Percentiles rank a stretch among this genome's conserved stretches.
Conservation (phyloP, 352 stramenopile genomes). For the Globisporangium emineosum region DNA sequence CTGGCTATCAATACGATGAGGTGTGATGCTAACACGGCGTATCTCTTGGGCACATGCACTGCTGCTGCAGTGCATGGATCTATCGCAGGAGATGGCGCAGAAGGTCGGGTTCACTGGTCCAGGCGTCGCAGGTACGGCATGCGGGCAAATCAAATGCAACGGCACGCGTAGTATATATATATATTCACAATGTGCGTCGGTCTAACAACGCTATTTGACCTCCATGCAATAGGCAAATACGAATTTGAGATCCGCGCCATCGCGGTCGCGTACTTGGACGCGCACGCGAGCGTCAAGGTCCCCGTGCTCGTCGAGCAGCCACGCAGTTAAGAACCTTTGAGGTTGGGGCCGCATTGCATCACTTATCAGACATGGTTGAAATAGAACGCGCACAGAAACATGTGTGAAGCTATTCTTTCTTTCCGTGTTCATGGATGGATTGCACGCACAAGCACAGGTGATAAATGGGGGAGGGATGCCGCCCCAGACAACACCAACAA, state of each 20-base stretch:
- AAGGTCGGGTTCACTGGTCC: conserved; percentile 68
- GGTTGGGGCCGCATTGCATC: neutral
- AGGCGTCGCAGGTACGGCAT: conserved; percentile 46
- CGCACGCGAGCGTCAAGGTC: conserved; percentile 36
- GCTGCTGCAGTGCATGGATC: conserved; percentile 41
- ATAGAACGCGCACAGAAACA: neutral
- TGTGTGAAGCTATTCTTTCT: neutral
- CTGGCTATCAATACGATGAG: neutral
- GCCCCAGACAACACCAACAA: no score
- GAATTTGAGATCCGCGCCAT: conserved; percentile 75
- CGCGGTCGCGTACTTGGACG: conserved; percentile 59
- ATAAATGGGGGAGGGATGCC: no score
- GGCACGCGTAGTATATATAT: neutral
- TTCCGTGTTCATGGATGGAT: neutral
- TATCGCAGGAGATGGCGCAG: conserved; percentile 43
- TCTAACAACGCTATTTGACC: neutral
- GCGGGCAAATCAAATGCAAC: neutral
- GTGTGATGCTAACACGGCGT: neutral
- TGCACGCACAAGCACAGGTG: no score
- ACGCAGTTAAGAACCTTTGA: conserved; percentile 1
- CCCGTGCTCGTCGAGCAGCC: conserved; percentile 41
- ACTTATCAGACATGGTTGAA: neutral
- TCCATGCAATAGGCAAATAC: conserved; percentile 65
- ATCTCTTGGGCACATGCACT: conserved; percentile 3
- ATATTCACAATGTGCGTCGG: neutral